Conservation (phyloP, 2,329 filamentous ascomycete species). For the Chrysoporthe austroafricana region DNA sequence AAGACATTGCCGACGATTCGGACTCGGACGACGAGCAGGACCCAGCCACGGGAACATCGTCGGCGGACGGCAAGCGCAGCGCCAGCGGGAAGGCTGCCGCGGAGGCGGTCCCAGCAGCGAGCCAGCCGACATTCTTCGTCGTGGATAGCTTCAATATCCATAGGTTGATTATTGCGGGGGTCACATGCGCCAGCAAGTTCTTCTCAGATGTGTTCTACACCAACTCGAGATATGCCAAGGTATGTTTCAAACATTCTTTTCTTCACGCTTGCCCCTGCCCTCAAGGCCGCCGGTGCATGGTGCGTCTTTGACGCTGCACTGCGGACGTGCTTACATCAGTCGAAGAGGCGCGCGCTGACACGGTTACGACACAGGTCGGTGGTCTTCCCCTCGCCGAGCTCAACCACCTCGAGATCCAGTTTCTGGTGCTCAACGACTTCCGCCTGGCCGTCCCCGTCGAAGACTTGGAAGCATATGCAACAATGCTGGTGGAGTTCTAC, state of each 20-base stretch:
- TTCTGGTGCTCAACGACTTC: slow-evolving; percentile 94
- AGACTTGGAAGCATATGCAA: slow-evolving; percentile 95
- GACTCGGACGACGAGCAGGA: slow-evolving; percentile 41
- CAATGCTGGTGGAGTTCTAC: slow-evolving; percentile 98
- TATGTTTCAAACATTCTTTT: slow-evolving; percentile 46
- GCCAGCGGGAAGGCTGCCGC: slow-evolving; percentile 24
- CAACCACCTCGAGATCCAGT: slow-evolving; percentile 95
- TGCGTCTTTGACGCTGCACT: too few relatives aligned
- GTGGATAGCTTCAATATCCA: slow-evolving; percentile 99
- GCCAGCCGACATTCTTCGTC: slow-evolving; percentile 72
- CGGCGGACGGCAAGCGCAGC: slow-evolving; percentile 17
- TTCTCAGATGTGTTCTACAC: slow-evolving; percentile 99
- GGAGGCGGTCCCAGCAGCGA: slow-evolving; percentile 32
- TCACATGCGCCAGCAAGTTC: slow-evolving; percentile 98
- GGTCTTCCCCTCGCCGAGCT: slow-evolving; percentile 89
- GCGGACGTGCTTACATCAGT: too few relatives aligned
- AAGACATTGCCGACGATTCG: slow-evolving; percentile 55
- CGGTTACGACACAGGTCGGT: slow-evolving; percentile 69
- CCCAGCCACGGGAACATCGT: slow-evolving; percentile 13
- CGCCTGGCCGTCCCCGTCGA: slow-evolving; percentile 90
- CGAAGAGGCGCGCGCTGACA: background rate
- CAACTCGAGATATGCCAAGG: slow-evolving; percentile 98
- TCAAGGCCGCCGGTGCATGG: too few relatives aligned
- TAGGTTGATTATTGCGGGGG: slow-evolving; percentile 91
- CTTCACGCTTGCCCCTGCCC: background rate